These are phyloP conservation scores for Parmelia sp. DNA, from an alignment of 495 filamentous ascomycete genomes.

Conservation along the genomic window DNA sequence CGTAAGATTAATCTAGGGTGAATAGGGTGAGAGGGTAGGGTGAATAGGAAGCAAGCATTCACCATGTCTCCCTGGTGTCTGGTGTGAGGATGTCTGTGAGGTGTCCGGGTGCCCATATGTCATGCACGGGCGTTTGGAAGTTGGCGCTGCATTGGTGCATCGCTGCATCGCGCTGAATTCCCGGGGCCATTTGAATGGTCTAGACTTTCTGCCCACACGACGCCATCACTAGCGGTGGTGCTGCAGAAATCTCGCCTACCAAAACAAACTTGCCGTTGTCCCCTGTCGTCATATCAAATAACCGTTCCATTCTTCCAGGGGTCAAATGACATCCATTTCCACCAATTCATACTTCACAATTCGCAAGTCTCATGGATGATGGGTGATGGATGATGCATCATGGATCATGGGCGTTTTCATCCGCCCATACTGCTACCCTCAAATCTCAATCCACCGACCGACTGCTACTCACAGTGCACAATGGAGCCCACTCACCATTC, in stretches of 20 bases:
- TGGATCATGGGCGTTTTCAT: not conserved
- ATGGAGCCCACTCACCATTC: no score
- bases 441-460: not conserved
- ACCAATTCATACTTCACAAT: not conserved
- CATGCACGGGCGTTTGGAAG: conserved; percentile 8
- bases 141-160: conserved; percentile 6
- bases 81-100: no score
- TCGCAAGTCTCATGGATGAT: no score
- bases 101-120: not conserved
- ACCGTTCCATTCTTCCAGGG: conserved; percentile 6
- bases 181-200: not conserved
- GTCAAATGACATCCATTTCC: not conserved
- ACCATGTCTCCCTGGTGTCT: not conserved
- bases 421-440: not conserved
- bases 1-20: not conserved
- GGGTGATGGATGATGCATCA: no score
- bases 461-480: no score
- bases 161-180: no score
- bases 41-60: not conserved
- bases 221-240: conserved; percentile 3
- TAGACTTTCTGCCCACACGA: conserved; percentile 4
- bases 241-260: conserved; percentile 1
- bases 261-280: conserved; percentile 5
- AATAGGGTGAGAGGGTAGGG: no score
- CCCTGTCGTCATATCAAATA: conserved; percentile 6